These are phyloP conservation scores for Anthoceros angustus DNA, from an alignment of 225 moss, liverwort and hornwort genomes.

Conservation along the genomic window DNA sequence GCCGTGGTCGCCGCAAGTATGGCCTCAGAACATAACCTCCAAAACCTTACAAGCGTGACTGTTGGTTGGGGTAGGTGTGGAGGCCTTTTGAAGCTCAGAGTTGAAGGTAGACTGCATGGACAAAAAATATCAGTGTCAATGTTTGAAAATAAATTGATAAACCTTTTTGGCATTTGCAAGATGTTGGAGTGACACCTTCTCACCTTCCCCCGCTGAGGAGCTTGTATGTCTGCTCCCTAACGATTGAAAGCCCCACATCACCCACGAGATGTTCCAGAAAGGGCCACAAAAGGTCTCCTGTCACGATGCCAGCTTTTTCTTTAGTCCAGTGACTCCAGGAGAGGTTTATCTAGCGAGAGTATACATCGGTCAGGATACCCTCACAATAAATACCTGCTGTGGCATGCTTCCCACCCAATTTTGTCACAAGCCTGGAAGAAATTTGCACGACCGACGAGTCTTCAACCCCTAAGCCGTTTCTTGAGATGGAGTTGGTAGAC, in stretches of 20 bases:
- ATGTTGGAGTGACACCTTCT: conserved; percentile 4
- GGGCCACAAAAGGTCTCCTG: conserved; percentile 73
- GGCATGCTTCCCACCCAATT: neutral
- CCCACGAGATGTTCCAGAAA: conserved; percentile 40
- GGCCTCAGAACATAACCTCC: conserved; percentile 36
- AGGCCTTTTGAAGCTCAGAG: conserved; percentile 43
- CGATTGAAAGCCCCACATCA: conserved; percentile 41
- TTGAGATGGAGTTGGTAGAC: conserved; percentile 12
- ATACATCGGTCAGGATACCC: neutral
- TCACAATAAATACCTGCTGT: conserved; percentile 5
- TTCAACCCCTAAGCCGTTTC: neutral
- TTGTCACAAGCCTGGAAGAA: neutral
- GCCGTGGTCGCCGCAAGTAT: too few species aligned
- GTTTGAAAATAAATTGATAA: neutral
- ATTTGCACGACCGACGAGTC: neutral
- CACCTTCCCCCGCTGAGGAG: conserved; percentile 92
- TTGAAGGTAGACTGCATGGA: conserved; percentile 39
- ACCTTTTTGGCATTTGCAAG: neutral
- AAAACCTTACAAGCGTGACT: conserved; percentile 31
- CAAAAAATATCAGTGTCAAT: neutral
- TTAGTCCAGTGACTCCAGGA: conserved; percentile 1
- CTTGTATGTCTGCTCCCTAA: conserved; percentile 54
- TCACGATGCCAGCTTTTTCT: conserved; percentile 2
- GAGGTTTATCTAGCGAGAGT: neutral
- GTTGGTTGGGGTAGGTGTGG: conserved; percentile 38